Evolutionary conservation across 2,329 filamentous ascomycete species (phyloP).

Genomic region (Fusarium oligoseptatum): DNA sequence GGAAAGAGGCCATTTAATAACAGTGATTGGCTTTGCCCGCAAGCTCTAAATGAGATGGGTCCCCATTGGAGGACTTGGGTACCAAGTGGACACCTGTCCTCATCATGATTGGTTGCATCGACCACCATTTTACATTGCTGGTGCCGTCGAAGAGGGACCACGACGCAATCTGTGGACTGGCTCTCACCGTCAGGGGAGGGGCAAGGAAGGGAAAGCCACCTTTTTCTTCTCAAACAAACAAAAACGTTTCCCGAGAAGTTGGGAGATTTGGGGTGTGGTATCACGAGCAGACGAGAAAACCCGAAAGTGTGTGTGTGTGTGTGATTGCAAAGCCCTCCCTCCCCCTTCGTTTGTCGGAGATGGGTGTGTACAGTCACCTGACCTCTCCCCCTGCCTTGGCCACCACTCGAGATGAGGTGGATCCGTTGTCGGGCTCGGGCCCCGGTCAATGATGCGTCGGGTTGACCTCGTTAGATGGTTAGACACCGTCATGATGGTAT

Average conservation of each 20-base stretch:
- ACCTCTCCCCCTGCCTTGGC: conserved; percentile 4
- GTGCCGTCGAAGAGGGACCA: conserved; percentile 27
- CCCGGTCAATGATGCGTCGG: conserved; percentile 29
- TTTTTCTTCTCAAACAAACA: background rate
- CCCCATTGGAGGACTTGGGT: conserved; percentile 30
- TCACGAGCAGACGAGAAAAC: conserved; percentile 6
- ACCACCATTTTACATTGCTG: conserved; percentile 25
- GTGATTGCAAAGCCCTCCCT: conserved; percentile 13
- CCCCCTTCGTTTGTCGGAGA: conserved; percentile 15
- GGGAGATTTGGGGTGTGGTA: background rate
- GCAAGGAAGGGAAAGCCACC: conserved; percentile 2
- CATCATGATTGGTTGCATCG: conserved; percentile 32
- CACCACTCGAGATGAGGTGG: conserved; percentile 29
- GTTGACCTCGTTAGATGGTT: conserved; percentile 8
- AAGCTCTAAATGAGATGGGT: conserved; percentile 24
- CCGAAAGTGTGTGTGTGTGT: background rate
- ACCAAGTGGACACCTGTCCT: conserved; percentile 20
- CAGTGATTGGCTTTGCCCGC: conserved; percentile 38
- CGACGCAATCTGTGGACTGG: conserved; percentile 20
- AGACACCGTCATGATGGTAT: background rate
- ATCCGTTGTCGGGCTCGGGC: conserved; percentile 11
- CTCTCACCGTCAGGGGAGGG: background rate
- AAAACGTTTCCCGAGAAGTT: background rate
- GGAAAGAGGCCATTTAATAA: conserved; percentile 20
- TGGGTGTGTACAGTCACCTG: conserved; percentile 26